Base-by-base conservation (phyloP, 2,329 filamentous ascomycete genomes). In the Beauveria rudraprayagi region DNA sequence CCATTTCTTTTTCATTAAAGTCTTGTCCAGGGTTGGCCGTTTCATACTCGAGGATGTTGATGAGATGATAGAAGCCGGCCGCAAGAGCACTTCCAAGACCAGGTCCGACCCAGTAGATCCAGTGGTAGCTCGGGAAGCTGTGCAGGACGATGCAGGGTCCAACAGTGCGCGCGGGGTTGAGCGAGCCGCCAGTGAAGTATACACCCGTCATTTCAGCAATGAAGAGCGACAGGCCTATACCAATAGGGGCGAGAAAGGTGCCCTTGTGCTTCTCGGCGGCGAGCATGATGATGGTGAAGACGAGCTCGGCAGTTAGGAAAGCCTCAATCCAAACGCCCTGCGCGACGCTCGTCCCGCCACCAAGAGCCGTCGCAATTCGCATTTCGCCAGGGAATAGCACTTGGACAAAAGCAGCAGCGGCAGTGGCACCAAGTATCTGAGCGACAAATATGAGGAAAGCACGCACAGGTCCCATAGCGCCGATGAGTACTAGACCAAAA, bases 241-340 rank as follows among this genome's bases (percentile, higher is more conserved):
- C 78, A 1, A 80, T 70, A 0, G 78, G 78, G 16, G 78, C 78
- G 17, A 80, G 72, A 58, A 78, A 79, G 1, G 77, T 80, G 0
- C 72, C 77, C 5, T 71, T 70, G 60, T 80, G 78, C 66, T 80
- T 79, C 67, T 80, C 78, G 28, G 77, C 77, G 24, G 78, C 78
- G n/a, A 80, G 71, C 78, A 80, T 80, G 63, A 80, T 78, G 58
- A 80, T 78, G 11, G 77, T 76, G 61, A 80, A 79, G 16, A 78
- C 72, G 28, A 81, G 64, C 63, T 80, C 75, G 11, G 77, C 75
- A 3, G 78, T 80, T 17, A 80, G 68, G 34, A 81, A 70, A 64
- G 78, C 77, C 64, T 81, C 78, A 44, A 81, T 78, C 61, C 81
- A 75, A 24, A 80, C 69, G n/a, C 78, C 79, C 64, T 79, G 78